Evolutionary conservation across 2,329 filamentous ascomycete species (phyloP), one percentile per base, ranked within the genome.

Genomic region (Aphanoascus verrucosus): DNA sequence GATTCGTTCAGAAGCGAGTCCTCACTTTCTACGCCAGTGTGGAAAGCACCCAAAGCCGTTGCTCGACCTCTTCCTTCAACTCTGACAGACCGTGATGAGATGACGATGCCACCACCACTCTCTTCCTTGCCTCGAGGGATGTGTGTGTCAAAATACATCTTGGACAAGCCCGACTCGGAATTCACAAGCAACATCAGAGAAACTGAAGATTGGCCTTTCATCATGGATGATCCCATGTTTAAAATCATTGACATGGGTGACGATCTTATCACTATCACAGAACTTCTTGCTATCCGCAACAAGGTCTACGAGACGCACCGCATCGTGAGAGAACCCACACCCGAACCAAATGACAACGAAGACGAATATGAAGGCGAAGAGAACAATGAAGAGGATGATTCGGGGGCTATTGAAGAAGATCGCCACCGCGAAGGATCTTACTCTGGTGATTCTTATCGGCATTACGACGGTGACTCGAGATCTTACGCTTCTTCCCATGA

Each of bases 121-220:
- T 34, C 56, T 11, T 57, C 56, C 4, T 54, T 64, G 11, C 57
- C 59, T 12, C 63, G 59, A 28, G 72, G 71, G 12, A 69, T 71
- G 47, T 75, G 72, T 37, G 69, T 76, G 2, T 79, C 76, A 1
- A 70, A 74, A 49, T 78, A 78, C 56, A 74, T 76, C 57, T 69
- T 66, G 3, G 57, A 65, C 2, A 66, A 70, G 11, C 72, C 70
- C 53, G 65, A 67, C 1, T 67, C 74, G 15, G 70, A 76, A 55
- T 69, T 71, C 14, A 66, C 71, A 52, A 60, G 73, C 35, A 72
- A 74, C 56, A 70, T 79, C 14, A 65, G 73, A 52, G 70, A 77
- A 55, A 77, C 74, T 0, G 69, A 74, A 37, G 66, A 71, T 19
- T 79, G 77, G 77, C 61, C 71, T 2, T 65, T 67, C n/a, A 67